Conservation (phyloP, 2,329 filamentous ascomycete genomes). For the Botrytis tulipae region DNA sequence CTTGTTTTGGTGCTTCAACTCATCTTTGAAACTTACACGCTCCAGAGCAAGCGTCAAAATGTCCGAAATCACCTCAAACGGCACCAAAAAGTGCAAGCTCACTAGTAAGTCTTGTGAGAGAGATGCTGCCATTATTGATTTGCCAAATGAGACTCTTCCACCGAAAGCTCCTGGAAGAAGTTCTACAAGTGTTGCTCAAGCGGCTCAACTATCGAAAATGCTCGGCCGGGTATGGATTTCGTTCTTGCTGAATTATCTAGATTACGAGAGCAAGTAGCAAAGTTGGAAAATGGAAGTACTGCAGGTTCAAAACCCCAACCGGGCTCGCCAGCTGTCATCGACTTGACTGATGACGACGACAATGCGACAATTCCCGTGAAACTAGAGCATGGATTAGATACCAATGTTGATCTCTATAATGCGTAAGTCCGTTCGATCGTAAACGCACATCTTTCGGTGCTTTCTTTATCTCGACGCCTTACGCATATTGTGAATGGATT, state of each 20-base stretch:
- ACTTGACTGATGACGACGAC: not conserved
- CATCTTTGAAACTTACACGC: too few relatives aligned
- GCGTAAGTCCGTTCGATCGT: not conserved
- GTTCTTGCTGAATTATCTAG: not conserved
- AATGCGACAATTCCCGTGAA: not conserved
- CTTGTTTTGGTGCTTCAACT: not conserved
- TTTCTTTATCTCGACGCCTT: not conserved
- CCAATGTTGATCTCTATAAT: not conserved
- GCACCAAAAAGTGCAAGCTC: not conserved
- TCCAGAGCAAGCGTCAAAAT: not conserved
- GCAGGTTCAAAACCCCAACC: too few relatives aligned
- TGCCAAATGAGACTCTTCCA: not conserved
- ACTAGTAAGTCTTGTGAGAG: not conserved
- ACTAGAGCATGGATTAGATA: not conserved
- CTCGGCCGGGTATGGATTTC: not conserved
- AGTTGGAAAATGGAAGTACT: too few relatives aligned
- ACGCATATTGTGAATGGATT: too few relatives aligned
- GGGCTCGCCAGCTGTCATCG: too few relatives aligned
- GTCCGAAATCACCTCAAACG: not conserved
- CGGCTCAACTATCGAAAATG: not conserved
- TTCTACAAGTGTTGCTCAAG: not conserved
- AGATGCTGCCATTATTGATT: not conserved
- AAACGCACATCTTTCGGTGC: not conserved
- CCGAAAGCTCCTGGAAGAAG: not conserved
- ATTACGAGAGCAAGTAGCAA: not conserved